Evolutionary conservation across 495 filamentous ascomycete species (phyloP), one percentile per base, ranked within the genome.

Genomic region (Pseudotulostoma volvatum): DNA sequence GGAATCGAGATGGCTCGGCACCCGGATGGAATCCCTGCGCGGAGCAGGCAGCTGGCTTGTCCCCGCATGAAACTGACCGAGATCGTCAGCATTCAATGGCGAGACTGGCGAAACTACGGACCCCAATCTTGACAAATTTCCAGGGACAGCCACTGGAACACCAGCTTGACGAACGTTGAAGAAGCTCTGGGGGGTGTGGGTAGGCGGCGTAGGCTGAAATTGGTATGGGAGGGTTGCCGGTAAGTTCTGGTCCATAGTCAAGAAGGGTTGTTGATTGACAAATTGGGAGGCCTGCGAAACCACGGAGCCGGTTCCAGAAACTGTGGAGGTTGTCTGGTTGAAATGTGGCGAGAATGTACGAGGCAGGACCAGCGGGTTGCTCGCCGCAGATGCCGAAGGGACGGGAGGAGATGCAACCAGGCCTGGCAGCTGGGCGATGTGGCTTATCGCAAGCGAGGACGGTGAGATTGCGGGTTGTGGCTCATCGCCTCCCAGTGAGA

Each of bases 401-500:
- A 73, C 60, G 36, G 78, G 71, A 8, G 67, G 63, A 7, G 67
- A 63, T 4, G 64, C 66, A 44, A 80, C 74, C 5, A 76, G 67
- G 31, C 76, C 64, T 18, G 57, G 73, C 15, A 71, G 67, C n/a
- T 71, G 62, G 7, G 64, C 57, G 8, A 67, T 59, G 40, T 71
- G 71, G 46, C 71, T 78, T 44, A 76, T 76, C 15, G 68, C 69
- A 16, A 68, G 76, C 1, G 79, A 69, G 18, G 77, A 79, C 23
- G 85, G 85, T 9, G 84, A 90, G 49, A 84, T 79, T 7, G 83
- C 66, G 9, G 70, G 68, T 30, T 55, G 55, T 11, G 73, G 66
- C 18, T 87, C 80, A 7, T 83, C 78, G 33, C 79, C 78, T 16
- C 75, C 79, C 38, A 79, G 66, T 13, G 70, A 80, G 1, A 95